Conservation (phyloP, 805 yeast species). For the Zygosaccharomyces bailii region DNA sequence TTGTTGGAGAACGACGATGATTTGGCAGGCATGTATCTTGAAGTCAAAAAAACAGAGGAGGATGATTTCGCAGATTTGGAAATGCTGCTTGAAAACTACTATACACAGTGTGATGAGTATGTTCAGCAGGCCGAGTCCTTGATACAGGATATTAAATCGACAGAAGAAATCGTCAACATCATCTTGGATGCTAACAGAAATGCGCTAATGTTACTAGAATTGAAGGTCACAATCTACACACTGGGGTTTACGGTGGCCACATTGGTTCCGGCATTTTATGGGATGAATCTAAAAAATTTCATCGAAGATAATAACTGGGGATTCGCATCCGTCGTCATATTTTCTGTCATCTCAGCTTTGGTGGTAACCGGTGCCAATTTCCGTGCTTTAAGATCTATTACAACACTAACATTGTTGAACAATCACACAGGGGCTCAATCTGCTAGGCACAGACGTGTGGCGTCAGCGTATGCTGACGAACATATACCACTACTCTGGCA, state of each 20-base stretch:
- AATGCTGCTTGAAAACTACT: slow-evolving; percentile 83
- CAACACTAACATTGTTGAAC: slow-evolving; percentile 60
- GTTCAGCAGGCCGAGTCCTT: slow-evolving; percentile 87
- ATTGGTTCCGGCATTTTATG: slow-evolving; percentile 80
- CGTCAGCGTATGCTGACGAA: slow-evolving; percentile 19
- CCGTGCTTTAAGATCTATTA: slow-evolving; percentile 56
- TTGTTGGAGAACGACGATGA: slow-evolving; percentile 84
- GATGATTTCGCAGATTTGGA: slow-evolving; percentile 70
- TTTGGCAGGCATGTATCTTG: slow-evolving; percentile 71
- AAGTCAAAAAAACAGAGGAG: slow-evolving; percentile 38
- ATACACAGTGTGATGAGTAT: slow-evolving; percentile 87
- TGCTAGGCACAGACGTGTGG: slow-evolving; percentile 21
- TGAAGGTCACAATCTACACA: slow-evolving; percentile 79
- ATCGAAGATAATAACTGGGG: slow-evolving; percentile 67
- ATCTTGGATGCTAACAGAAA: slow-evolving; percentile 89
- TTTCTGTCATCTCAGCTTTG: slow-evolving; percentile 53
- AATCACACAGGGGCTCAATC: slow-evolving; percentile 32
- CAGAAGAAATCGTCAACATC: slow-evolving; percentile 90
- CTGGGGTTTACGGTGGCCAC: slow-evolving; percentile 84
- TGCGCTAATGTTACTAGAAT: slow-evolving; percentile 79
- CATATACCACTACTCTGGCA: slow-evolving; percentile 25
- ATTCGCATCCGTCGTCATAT: slow-evolving; percentile 52
- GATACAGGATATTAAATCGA: slow-evolving; percentile 77
- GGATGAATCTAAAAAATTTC: slow-evolving; percentile 79
- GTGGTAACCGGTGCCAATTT: slow-evolving; percentile 55